Evolutionary conservation across 208 protist species (phyloP).

Genomic region (Trypanosoma caninum): DNA sequence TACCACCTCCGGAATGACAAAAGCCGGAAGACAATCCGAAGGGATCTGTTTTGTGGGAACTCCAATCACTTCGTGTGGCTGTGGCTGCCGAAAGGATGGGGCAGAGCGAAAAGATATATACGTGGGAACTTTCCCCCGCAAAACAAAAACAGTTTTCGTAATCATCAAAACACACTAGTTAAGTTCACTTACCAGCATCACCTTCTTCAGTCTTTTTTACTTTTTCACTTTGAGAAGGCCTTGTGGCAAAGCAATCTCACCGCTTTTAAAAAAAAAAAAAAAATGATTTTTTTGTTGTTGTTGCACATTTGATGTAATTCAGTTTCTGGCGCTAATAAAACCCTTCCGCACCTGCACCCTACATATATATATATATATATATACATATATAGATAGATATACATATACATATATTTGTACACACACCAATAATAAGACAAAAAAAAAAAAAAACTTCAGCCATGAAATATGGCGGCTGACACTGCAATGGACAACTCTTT

Average conservation of each 20-base stretch:
- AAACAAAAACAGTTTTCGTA: not conserved
- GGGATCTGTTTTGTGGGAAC: conserved; percentile 62
- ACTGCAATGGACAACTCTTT: conserved; percentile 52
- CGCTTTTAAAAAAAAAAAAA: too few species aligned
- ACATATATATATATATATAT: too few species aligned
- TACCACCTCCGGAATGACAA: conserved; percentile 73
- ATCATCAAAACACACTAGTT: not conserved
- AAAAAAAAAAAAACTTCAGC: conserved; percentile 27
- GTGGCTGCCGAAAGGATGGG: conserved; percentile 67
- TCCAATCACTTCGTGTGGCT: conserved; percentile 58
- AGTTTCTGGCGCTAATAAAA: too few species aligned
- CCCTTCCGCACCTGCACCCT: too few species aligned
- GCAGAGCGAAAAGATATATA: conserved; percentile 70
- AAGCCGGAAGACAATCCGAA: conserved; percentile 62
- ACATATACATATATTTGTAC: not conserved
- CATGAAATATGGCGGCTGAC: conserved; percentile 58
- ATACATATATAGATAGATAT: not conserved
- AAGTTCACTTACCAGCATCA: too few species aligned
- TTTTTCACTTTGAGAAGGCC: not conserved
- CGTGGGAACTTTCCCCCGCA: conserved; percentile 10
- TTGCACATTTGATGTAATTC: too few species aligned
- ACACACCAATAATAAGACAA: not conserved
- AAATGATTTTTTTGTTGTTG: too few species aligned
- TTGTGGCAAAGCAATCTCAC: too few species aligned
- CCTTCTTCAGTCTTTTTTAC: conserved; percentile 1